Conservation (phyloP, 2,329 filamentous ascomycete species). For the Hawksworthiomyces lignivorus region DNA sequence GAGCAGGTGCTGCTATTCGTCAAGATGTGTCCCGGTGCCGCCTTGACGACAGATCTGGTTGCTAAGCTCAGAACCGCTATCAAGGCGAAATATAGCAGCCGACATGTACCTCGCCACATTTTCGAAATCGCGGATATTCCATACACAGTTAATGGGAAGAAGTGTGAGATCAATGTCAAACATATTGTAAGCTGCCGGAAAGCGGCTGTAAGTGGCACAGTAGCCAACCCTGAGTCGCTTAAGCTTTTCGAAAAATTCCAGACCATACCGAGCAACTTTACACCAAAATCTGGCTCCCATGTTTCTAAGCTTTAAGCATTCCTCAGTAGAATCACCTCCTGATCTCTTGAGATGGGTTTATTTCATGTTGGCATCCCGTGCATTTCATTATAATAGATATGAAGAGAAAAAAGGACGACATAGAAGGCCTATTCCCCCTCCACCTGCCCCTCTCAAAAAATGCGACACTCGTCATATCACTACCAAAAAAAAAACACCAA, state of each 20-base stretch:
- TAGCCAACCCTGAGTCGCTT: slow-evolving; percentile 30
- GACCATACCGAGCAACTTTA: slow-evolving; percentile 2
- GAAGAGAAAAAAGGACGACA: too few relatives aligned
- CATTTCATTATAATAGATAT: too few relatives aligned
- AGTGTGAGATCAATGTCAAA: slow-evolving; percentile 36
- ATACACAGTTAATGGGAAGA: slow-evolving; percentile 39
- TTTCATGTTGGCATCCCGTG: too few relatives aligned
- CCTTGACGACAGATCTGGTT: slow-evolving; percentile 12
- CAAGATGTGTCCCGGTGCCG: slow-evolving; percentile 10
- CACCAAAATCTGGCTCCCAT: too few relatives aligned
- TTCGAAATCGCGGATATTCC: slow-evolving; percentile 31
- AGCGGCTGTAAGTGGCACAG: slow-evolving; percentile 29
- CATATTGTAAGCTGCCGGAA: slow-evolving; percentile 29
- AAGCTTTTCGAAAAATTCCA: slow-evolving; percentile 21
- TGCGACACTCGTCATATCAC: too few relatives aligned
- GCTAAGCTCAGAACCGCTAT: slow-evolving; percentile 21
- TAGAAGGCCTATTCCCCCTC: too few relatives aligned
- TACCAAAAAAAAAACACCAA: too few relatives aligned
- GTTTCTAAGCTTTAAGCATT: too few relatives aligned
- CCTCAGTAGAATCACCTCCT: too few relatives aligned
- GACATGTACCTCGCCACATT: slow-evolving; percentile 34
- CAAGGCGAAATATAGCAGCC: slow-evolving; percentile 19
- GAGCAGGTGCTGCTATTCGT: slow-evolving; percentile 20
- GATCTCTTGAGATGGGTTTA: too few relatives aligned
- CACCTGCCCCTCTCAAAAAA: too few relatives aligned